Evolutionary conservation across 2,329 filamentous ascomycete genomes (phyloP).

Genomic region (Botrytis cinerea): DNA sequence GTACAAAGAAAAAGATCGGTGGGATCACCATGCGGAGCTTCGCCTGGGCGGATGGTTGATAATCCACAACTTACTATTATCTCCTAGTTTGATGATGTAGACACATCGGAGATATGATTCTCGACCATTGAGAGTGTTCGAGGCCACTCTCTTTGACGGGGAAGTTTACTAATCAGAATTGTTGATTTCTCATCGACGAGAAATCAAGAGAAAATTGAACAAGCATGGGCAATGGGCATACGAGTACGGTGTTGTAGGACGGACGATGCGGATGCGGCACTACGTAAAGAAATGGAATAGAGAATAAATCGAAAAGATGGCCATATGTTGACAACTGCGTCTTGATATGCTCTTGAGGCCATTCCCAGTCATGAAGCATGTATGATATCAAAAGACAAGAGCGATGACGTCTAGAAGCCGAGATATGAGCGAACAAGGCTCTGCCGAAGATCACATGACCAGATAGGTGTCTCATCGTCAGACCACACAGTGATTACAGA

Average conservation of each 20-base stretch:
- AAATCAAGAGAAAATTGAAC: background rate
- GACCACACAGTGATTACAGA: too few relatives aligned
- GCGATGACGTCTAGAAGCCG: background rate
- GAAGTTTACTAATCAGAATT: background rate
- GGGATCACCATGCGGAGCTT: background rate
- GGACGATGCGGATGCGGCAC: too few relatives aligned
- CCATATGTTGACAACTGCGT: background rate
- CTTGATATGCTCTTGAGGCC: background rate
- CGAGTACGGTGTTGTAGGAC: background rate
- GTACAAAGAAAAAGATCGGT: background rate
- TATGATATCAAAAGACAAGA: background rate
- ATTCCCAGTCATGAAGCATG: background rate
- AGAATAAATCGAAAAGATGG: background rate
- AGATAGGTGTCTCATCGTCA: too few relatives aligned
- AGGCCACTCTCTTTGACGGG: background rate
- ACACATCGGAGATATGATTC: constrained; percentile 6
- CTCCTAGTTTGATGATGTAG: constrained; percentile 6
- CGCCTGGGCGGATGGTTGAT: background rate
- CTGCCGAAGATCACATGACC: background rate
- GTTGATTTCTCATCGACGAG: background rate
- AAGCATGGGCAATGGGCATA: background rate
- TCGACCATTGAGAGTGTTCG: background rate
- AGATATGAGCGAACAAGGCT: background rate
- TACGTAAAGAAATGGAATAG: background rate
- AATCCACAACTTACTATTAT: constrained; percentile 8